phyloP scores from a whole-genome alignment of 257 asterid genomes.

The Solanum peruvianum region DNA sequence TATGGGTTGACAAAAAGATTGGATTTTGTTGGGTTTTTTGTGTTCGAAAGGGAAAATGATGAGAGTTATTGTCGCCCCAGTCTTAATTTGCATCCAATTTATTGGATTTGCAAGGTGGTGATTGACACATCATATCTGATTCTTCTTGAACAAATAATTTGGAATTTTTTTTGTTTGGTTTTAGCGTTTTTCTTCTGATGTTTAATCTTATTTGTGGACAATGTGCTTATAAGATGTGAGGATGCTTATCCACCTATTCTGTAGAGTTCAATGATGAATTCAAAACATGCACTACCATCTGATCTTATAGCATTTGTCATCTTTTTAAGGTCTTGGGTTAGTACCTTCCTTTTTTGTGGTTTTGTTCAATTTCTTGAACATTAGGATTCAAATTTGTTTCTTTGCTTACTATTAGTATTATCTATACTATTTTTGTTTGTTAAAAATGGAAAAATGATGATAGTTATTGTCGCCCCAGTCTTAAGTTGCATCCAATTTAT shows the following conservation, averaged over 20 bases:
- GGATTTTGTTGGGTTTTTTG: not conserved
- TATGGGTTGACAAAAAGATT: not conserved
- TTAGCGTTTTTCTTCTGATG: not conserved
- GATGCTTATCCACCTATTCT: conserved; percentile 43
- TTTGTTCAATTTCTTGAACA: not conserved
- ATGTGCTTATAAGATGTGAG: conserved; percentile 4
- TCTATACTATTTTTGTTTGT: not conserved
- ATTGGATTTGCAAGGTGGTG: conserved; percentile 22
- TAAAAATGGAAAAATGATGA: conserved; percentile 18
- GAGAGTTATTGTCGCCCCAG: conserved; percentile 43
- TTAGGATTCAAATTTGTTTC: not conserved
- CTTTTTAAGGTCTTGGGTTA: not conserved
- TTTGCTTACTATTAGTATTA: not conserved
- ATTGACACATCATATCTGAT: conserved; percentile 23
- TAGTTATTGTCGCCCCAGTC: conserved; percentile 39
- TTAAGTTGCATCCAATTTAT: conserved; percentile 12
- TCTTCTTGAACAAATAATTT: not conserved
- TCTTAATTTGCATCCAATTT: conserved; percentile 19
- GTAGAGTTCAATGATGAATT: conserved; percentile 49
- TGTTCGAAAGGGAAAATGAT: conserved; percentile 8
- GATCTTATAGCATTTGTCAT: conserved; percentile 26
- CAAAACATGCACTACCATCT: conserved; percentile 82
- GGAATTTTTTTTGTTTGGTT: not conserved
- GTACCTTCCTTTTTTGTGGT: not conserved
- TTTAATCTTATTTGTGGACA: not conserved